Evolutionary conservation across 192 early-diverging fungal species (phyloP), one percentile per base, ranked within the genome.

Genomic region (Coemansia sp.): DNA sequence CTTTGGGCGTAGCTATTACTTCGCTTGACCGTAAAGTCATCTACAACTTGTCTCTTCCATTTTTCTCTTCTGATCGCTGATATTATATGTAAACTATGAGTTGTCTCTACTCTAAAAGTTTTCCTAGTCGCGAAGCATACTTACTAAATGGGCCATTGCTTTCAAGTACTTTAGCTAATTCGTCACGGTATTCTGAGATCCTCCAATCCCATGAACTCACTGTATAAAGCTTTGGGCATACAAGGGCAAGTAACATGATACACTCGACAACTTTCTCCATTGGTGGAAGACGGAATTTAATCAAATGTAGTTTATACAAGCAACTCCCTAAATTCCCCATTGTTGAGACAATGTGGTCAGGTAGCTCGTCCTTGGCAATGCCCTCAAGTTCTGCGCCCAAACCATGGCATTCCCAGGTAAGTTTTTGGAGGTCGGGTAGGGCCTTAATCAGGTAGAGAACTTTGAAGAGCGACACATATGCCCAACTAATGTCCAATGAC

Each of bases 21-120:
- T 92, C 91, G 66, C 93, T 98, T 68, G 95, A 97, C 71, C 90
- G 90, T 38, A 97, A 96, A 76, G 75, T 98, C 11, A 93, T 92
- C 7, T 98, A 95, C 61, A 38, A 62, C 38, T 24, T 58, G 57
- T 15, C 57, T 1, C 29, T 58, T 18, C 57, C 57, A 12, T 58
- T 34, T 36, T 58, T 58, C 57, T 58, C 53, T 15, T 31, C 53
- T 29, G 47, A 22, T 22, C 47, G 16, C 47, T 49, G 20, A 22
- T 8, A 49, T 43, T 43, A 43, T 43, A 15, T 40, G 39, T 40
- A 43, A 43, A 43, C 12, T 13, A 3, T 43, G 13, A 43, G 3
- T 4, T 43, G 13, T 15, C 0, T 2, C 5, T 49, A 53, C 8
- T 53, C 50, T 4, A 58, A 18, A 16, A 58, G 4, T n/a, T 13